phyloP scores from a whole-genome alignment of 2,329 filamentous ascomycete species.

The Cordyceps cateniannulata region DNA sequence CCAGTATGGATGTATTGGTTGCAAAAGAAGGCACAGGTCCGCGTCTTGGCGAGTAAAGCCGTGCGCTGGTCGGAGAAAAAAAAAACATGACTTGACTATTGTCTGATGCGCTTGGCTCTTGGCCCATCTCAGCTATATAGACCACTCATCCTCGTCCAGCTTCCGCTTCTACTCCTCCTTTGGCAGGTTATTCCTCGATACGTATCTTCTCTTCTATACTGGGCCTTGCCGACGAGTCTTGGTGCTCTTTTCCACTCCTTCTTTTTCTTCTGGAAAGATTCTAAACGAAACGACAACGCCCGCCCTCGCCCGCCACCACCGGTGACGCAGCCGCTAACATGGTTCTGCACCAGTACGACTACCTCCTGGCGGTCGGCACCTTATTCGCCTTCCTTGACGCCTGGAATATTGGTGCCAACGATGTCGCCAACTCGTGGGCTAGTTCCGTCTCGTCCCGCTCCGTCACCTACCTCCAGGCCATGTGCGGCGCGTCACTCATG shows the following conservation, averaged over 20 bases:
- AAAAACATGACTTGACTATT: not conserved
- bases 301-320: not conserved
- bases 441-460: slow-evolving; percentile 66
- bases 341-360: slow-evolving; percentile 48
- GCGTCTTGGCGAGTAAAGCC: not conserved
- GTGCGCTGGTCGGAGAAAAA: not conserved
- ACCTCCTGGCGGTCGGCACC: slow-evolving; percentile 57
- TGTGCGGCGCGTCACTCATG: slow-evolving; percentile 51
- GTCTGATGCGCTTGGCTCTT: not conserved
- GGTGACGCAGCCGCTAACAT: not conserved
- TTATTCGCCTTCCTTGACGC: slow-evolving; percentile 61
- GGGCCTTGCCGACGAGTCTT: not conserved
- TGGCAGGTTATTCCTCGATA: not conserved
- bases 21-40: not conserved
- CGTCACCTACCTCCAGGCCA: slow-evolving; percentile 53
- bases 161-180: not conserved
- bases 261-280: not conserved
- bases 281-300: not conserved
- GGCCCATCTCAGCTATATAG: slow-evolving; percentile 7
- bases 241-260: not conserved
- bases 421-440: slow-evolving; percentile 75
- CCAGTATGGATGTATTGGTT: not conserved
- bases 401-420: slow-evolving; percentile 54
- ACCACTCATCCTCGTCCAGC: not conserved
- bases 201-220: not conserved